Evolutionary conservation across 2,329 filamentous ascomycete genomes (phyloP), one percentile per base, ranked within the genome.

Genomic region (Exophiala calicioides): DNA sequence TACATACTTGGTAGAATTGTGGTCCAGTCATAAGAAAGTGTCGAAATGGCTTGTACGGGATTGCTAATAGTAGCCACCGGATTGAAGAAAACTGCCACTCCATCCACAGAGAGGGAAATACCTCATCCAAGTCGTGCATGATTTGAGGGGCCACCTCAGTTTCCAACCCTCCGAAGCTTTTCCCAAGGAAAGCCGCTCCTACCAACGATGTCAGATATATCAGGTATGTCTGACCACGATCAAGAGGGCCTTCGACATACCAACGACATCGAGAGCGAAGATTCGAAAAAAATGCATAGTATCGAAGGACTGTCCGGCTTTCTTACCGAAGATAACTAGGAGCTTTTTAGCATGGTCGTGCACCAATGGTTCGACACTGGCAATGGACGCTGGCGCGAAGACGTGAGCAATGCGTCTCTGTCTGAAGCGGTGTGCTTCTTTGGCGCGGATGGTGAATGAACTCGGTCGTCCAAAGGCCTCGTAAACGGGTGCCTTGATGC

Each of bases 401-500:
- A 21, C 18, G 5, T 18, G 34, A 18, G 8, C 16, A 19, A 36
- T 23, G 10, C 34, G 34, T 36, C 24, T 36, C 2, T 8, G 10
- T 12, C 16, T 8, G 5, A 23, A 2, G 20, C 34, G 34, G 16
- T 36, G 18, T 13, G 20, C 34, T 4, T 36, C 9, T 21, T n/a
- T 21, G 34, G 20, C 20, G 9, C 13, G 34, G 8, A 23, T 36
- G 3, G 34, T 36, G 18, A 36, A 36, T 12, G 24, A 2, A 12
- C 34, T 23, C 18, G 20, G 20, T 7, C 18, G 34, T 4, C 27
- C 56, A 24, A 66, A 67, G 5, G 65, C 50, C 21, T 59, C 58
- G 49, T 67, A 67, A 5, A 61, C 59, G 20, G 64, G 62, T 0
- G 64, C 65, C 44, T 65, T 66, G 23, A 19, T 18, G 24, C 29